Conservation (phyloP, 2,329 filamentous ascomycete species). For the Thermothelomyces thermophilus region DNA sequence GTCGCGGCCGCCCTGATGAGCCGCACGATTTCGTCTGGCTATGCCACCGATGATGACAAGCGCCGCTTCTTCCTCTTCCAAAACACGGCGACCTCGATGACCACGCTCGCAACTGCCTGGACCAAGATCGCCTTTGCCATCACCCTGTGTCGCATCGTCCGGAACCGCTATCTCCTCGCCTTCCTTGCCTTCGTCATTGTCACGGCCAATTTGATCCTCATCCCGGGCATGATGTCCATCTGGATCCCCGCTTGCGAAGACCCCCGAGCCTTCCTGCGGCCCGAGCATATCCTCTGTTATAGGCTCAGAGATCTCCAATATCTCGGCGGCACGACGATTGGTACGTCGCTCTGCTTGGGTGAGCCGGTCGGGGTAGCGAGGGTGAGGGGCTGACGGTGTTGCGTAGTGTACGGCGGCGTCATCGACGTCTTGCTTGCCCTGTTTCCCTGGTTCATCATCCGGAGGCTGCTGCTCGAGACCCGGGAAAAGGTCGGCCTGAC, state of each 20-base stretch:
- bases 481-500: conserved; percentile 38
- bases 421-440: conserved; percentile 34
- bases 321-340: conserved; percentile 5
- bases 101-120: conserved; percentile 19
- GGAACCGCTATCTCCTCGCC: conserved; percentile 16
- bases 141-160: conserved; percentile 22
- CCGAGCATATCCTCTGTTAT: not conserved
- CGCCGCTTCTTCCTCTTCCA: conserved; percentile 15
- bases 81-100: conserved; percentile 13
- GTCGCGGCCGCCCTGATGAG: conserved; percentile 11
- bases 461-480: conserved; percentile 37
- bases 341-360: not conserved
- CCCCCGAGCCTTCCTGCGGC: conserved; percentile 5
- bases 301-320: not conserved
- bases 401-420: conserved; percentile 16
- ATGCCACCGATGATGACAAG: conserved; percentile 10
- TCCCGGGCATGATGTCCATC: conserved; percentile 21
- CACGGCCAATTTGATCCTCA: conserved; percentile 22
- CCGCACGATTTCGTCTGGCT: conserved; percentile 12
- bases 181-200: conserved; percentile 23
- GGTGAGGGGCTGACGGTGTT: not conserved
- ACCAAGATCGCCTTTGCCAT: conserved; percentile 26
- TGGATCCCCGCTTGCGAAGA: conserved; percentile 15
- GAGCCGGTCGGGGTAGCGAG: not conserved
- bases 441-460: conserved; percentile 39